These are phyloP conservation scores for Orbilia blumenaviensis DNA, from an alignment of 2,329 filamentous ascomycete genomes.

Conservation along the genomic window DNA sequence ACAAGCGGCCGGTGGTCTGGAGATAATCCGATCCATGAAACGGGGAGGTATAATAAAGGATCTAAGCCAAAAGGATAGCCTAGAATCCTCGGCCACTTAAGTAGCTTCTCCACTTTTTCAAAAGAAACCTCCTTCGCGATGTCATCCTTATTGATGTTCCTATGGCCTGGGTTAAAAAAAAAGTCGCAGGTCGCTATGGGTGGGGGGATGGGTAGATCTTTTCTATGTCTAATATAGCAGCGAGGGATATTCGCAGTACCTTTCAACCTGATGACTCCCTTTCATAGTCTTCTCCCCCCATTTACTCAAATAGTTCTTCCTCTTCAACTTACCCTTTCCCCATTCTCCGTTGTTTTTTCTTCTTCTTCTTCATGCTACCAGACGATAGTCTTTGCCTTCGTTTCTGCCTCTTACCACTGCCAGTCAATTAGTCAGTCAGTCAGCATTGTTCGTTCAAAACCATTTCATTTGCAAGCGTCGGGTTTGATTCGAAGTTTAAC, in stretches of 20 bases:
- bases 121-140: background rate
- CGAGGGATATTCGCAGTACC: background rate
- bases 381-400: background rate
- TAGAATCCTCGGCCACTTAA: background rate
- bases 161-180: too few species aligned
- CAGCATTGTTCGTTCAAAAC: slow-evolving; percentile 24
- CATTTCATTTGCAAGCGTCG: slow-evolving; percentile 46
- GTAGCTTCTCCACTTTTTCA: background rate
- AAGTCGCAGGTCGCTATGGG: background rate
- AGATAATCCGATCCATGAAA: background rate
- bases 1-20: background rate
- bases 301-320: background rate
- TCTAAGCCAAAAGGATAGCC: background rate
- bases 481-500: slow-evolving; percentile 14
- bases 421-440: background rate
- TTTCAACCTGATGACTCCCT: background rate
- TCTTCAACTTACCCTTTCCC: background rate
- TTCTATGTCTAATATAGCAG: background rate
- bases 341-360: background rate
- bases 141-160: background rate
- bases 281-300: background rate
- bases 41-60: background rate
- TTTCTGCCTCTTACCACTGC: background rate
- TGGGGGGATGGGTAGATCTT: background rate
- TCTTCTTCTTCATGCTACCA: background rate